Evolutionary conservation across 495 filamentous ascomycete genomes (phyloP).

Genomic region (Chaetomium cochliodes): DNA sequence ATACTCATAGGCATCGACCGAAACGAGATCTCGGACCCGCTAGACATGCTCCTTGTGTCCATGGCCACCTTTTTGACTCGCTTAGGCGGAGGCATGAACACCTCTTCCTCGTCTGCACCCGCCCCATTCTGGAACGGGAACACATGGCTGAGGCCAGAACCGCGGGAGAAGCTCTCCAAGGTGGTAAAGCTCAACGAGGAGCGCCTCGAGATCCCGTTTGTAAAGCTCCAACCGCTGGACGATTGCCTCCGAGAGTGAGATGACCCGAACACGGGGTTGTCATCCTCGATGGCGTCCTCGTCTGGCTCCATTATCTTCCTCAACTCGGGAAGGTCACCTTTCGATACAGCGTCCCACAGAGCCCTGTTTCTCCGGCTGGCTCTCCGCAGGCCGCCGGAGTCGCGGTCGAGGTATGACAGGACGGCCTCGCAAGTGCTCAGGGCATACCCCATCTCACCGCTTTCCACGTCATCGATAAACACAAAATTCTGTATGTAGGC

Average conservation of each 20-base stretch:
- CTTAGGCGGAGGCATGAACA: constrained; percentile 45
- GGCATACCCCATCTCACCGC: constrained; percentile 94
- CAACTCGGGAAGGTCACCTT: constrained; percentile 71
- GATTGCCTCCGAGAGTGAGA: constrained; percentile 43
- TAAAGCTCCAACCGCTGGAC: constrained; percentile 43
- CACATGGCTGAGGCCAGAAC: constrained; percentile 75
- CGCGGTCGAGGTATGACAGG: constrained; percentile 80
- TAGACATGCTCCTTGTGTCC: constrained; percentile 86
- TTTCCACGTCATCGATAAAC: constrained; percentile 96
- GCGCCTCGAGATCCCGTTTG: constrained; percentile 46
- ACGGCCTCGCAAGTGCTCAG: constrained; percentile 96
- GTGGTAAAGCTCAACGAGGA: constrained; percentile 46
- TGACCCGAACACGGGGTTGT: constrained; percentile 41
- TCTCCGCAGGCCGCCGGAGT: constrained; percentile 75
- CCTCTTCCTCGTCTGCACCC: constrained; percentile 32
- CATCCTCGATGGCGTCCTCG: constrained; percentile 41
- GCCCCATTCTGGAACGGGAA: constrained; percentile 76
- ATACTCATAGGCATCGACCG: constrained; percentile 73
- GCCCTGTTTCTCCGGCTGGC: constrained; percentile 82
- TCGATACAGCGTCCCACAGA: constrained; percentile 81
- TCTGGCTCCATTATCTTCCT: constrained; percentile 74
- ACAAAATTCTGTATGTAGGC: constrained; percentile 94
- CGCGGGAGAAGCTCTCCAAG: constrained; percentile 49
- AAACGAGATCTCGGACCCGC: constrained; percentile 74
- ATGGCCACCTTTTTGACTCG: constrained; percentile 78